phyloP scores from a whole-genome alignment of 495 filamentous ascomycete genomes.

The Sporormia fimetaria region DNA sequence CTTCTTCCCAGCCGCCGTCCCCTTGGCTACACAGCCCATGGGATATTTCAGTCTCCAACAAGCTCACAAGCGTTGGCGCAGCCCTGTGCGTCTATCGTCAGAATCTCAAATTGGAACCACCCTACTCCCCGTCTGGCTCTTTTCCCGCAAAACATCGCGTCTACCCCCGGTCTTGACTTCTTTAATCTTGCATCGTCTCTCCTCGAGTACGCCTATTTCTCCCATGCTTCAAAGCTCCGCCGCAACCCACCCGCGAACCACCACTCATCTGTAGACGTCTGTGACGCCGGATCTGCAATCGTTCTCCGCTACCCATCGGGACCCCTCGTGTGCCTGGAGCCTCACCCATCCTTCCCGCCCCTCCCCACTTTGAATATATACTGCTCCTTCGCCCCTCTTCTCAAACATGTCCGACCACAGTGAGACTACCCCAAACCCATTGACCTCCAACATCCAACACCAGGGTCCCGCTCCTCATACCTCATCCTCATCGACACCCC shows the following conservation, averaged over 20 bases:
- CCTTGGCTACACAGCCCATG: too few relatives aligned
- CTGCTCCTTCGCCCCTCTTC: conserved; percentile 7
- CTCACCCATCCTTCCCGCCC: conserved; percentile 21
- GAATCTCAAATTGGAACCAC: conserved; percentile 23
- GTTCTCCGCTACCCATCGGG: conserved; percentile 15
- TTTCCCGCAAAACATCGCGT: conserved; percentile 7
- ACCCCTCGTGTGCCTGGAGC: conserved; percentile 14
- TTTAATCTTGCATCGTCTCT: conserved; percentile 18
- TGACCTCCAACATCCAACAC: conserved; percentile 16
- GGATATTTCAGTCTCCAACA: not conserved
- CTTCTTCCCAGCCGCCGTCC: too few relatives aligned
- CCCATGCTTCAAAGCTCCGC: conserved; percentile 21
- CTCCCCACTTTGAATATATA: conserved; percentile 23
- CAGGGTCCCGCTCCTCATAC: conserved; percentile 12
- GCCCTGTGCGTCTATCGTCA: conserved; percentile 20
- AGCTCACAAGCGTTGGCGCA: conserved; percentile 10
- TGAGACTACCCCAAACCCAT: conserved; percentile 24
- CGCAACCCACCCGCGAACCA: conserved; percentile 13
- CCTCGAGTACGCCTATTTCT: conserved; percentile 17
- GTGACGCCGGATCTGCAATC: conserved; percentile 17
- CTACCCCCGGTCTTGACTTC: conserved; percentile 13
- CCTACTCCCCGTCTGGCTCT: conserved; percentile 7
- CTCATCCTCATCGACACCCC: conserved; percentile 7
- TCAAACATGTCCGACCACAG: conserved; percentile 18
- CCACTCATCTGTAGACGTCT: conserved; percentile 13